phyloP scores from a whole-genome alignment of 306 rosid species.

The Fagus sylvatica region DNA sequence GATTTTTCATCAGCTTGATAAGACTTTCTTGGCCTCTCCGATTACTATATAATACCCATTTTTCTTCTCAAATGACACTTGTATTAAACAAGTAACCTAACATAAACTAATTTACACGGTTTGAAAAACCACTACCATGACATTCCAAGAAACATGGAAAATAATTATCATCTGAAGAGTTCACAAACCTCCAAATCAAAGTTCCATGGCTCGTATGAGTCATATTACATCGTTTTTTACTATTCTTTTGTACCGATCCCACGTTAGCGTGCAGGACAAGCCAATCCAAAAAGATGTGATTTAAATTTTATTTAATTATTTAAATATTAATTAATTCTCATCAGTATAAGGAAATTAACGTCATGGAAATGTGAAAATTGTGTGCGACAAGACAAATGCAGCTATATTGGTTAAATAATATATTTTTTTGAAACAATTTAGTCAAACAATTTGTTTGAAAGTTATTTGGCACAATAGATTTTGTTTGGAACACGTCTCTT shows the following conservation, averaged over 20 bases:
- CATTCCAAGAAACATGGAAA: neutral
- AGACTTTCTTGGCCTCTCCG: too few relatives aligned
- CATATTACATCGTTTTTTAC: neutral
- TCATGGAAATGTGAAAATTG: neutral
- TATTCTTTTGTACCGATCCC: too few relatives aligned
- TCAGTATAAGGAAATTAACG: neutral
- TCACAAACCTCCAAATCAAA: neutral
- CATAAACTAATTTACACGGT: neutral
- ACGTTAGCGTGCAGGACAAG: neutral
- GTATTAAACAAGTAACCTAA: neutral
- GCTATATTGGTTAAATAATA: too few relatives aligned
- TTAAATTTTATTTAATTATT: neutral
- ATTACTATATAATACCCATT: too few relatives aligned
- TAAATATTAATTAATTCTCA: neutral
- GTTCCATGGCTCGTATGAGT: neutral
- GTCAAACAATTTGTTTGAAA: too few relatives aligned
- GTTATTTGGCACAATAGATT: too few relatives aligned
- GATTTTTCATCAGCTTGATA: too few relatives aligned
- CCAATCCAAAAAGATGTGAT: neutral
- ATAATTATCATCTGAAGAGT: neutral
- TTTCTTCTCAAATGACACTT: neutral
- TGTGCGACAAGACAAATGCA: neutral
- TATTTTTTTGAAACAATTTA: too few relatives aligned
- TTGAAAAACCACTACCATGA: neutral
- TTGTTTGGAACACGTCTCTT: too few relatives aligned